Percentiles rank a stretch among this genome's conserved stretches.
These are phyloP conservation scores for Mortierella sp. DNA, from an alignment of 371 early-diverging fungal species.

Conservation along the genomic window DNA sequence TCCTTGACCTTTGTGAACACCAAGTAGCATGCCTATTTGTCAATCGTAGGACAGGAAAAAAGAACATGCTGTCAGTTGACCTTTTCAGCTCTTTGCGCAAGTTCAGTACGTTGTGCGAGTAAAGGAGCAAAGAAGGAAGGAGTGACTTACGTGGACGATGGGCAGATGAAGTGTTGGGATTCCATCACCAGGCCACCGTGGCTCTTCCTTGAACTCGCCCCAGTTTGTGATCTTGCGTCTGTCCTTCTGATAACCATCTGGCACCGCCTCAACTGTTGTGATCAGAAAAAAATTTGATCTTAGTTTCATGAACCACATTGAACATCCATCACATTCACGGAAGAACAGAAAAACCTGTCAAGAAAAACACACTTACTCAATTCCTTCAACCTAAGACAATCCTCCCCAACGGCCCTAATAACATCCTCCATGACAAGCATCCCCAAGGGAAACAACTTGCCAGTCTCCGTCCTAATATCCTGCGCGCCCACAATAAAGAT, in stretches of 20 bases:
- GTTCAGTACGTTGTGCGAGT: too few relatives aligned
- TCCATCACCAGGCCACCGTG: constrained; percentile 30
- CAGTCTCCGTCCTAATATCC: constrained; percentile 72
- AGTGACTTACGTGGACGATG: constrained; percentile 60
- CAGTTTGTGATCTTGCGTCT: constrained; percentile 60
- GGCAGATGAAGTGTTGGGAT: constrained; percentile 52
- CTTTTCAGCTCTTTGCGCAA: too few relatives aligned
- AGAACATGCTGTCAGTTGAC: too few relatives aligned
- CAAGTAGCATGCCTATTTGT: background rate
- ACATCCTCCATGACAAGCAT: constrained; percentile 87
- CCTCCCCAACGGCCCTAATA: constrained; percentile 66
- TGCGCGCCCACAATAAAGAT: constrained; percentile 80
- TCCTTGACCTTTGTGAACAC: background rate
- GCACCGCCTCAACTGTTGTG: constrained; percentile 81
- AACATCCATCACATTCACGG: too few relatives aligned
- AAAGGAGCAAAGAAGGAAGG: background rate
- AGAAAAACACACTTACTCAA: constrained; percentile 34
- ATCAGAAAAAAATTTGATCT: background rate
- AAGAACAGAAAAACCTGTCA: background rate
- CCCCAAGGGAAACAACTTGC: constrained; percentile 80
- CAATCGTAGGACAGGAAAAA: too few relatives aligned
- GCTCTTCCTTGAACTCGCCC: constrained; percentile 53
- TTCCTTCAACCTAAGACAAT: constrained; percentile 79
- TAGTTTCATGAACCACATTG: too few relatives aligned
- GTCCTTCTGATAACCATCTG: constrained; percentile 84